These are phyloP conservation scores for Curvularia eragrostidis DNA, from an alignment of 2,329 filamentous ascomycete genomes.

Conservation along the genomic window DNA sequence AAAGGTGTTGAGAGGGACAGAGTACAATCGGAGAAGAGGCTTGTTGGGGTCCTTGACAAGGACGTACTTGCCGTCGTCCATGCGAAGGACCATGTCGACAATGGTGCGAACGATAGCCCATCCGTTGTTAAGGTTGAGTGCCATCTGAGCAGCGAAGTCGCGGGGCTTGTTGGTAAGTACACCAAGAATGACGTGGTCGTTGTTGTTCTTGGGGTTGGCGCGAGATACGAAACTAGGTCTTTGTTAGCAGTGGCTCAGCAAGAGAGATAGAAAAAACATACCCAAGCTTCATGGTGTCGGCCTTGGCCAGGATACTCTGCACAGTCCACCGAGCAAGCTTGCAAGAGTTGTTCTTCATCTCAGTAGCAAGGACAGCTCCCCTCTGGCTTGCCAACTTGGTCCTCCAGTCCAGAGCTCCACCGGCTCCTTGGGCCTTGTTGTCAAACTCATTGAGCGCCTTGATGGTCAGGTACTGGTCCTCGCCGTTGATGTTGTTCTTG, in stretches of 20 bases:
- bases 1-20: conserved; percentile 85
- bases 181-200: conserved; percentile 93
- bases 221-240: conserved; percentile 87
- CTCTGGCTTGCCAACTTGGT: conserved; percentile 92
- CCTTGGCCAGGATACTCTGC: conserved; percentile 93
- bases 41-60: conserved; percentile 93
- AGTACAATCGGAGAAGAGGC: conserved; percentile 89
- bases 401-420: conserved; percentile 95
- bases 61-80: conserved; percentile 81
- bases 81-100: conserved; percentile 86
- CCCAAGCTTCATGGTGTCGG: conserved; percentile 99
- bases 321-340: conserved; percentile 98
- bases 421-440: conserved; percentile 93
- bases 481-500: conserved; percentile 91
- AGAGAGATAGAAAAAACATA: conserved; percentile 55
- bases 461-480: conserved; percentile 89
- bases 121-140: conserved; percentile 92
- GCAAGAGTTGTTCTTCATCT: conserved; percentile 99
- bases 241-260: conserved; percentile 13
- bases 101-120: conserved; percentile 99
- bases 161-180: conserved; percentile 97
- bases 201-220: conserved; percentile 87
- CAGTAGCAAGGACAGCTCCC: conserved; percentile 95
- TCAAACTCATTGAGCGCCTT: conserved; percentile 99
- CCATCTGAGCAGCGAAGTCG: conserved; percentile 98